phyloP scores from a whole-genome alignment of 305 asterid genomes.

The Solanum aculeatissimum region DNA sequence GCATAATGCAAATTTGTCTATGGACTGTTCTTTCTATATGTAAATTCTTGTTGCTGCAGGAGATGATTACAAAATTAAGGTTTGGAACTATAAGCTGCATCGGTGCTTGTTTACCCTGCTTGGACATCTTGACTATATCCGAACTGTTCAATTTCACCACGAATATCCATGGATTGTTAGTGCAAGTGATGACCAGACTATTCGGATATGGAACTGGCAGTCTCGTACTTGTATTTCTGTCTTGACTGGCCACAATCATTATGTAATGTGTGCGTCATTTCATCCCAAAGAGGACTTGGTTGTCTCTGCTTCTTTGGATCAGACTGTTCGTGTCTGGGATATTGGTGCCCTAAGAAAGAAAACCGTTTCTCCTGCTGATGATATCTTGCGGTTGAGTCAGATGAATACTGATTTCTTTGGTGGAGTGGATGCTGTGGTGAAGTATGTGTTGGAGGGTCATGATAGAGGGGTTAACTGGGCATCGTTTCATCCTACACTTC shows the following conservation, averaged over 20 bases:
- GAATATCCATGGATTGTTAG: slow-evolving; percentile 95
- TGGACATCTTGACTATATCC: slow-evolving; percentile 92
- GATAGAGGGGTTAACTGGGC: slow-evolving; percentile 87
- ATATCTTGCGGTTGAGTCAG: slow-evolving; percentile 73
- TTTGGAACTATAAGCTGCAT: slow-evolving; percentile 87
- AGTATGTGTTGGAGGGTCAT: slow-evolving; percentile 78
- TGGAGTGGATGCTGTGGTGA: slow-evolving; percentile 71
- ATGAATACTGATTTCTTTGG: slow-evolving; percentile 71
- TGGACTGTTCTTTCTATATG: not conserved
- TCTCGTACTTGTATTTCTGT: slow-evolving; percentile 93
- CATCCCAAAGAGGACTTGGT: slow-evolving; percentile 91
- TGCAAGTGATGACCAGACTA: slow-evolving; percentile 93
- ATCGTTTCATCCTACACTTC: slow-evolving; percentile 84
- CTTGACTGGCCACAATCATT: slow-evolving; percentile 92
- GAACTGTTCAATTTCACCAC: slow-evolving; percentile 94
- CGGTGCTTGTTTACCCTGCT: slow-evolving; percentile 82
- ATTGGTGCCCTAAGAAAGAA: slow-evolving; percentile 84
- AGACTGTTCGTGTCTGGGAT: slow-evolving; percentile 97
- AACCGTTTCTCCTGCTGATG: slow-evolving; percentile 90
- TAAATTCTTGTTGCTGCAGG: slow-evolving; percentile 35
- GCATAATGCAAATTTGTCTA: not conserved
- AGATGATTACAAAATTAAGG: slow-evolving; percentile 94
- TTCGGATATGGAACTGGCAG: slow-evolving; percentile 97
- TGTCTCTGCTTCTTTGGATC: slow-evolving; percentile 95
- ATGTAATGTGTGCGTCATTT: slow-evolving; percentile 92